Conservation (phyloP, 2,329 filamentous ascomycete genomes). For the Aspergillus niger region DNA sequence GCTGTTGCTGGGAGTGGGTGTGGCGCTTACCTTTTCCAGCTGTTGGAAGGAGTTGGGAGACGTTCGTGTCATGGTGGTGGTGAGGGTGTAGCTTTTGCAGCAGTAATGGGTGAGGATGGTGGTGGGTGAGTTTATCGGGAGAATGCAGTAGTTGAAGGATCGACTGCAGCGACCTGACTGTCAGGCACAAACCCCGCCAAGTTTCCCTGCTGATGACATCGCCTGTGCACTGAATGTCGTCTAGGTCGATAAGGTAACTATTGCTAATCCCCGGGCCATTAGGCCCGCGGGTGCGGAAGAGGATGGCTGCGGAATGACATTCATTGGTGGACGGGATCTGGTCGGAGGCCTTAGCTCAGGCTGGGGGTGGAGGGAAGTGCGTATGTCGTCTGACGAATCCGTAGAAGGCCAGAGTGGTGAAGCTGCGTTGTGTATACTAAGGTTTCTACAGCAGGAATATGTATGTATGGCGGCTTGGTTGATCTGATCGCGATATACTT, state of each 20-base stretch:
- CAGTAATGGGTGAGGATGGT: background rate
- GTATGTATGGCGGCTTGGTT: too few species aligned
- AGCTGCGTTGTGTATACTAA: background rate
- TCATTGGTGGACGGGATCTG: background rate
- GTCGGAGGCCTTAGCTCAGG: background rate
- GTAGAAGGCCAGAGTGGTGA: background rate
- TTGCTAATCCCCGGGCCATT: background rate
- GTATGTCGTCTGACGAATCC: background rate
- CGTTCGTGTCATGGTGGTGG: conserved; percentile 13
- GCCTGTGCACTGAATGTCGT: background rate
- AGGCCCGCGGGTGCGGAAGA: background rate
- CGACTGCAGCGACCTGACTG: background rate
- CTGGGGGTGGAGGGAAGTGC: background rate
- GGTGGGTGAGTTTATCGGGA: background rate
- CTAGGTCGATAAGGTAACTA: background rate
- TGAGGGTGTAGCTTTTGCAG: background rate
- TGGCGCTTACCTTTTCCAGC: conserved; percentile 16
- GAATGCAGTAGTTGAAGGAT: background rate
- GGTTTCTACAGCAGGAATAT: too few species aligned
- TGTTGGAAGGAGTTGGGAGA: conserved; percentile 17
- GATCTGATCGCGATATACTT: too few species aligned
- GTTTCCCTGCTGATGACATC: background rate
- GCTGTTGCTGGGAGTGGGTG: background rate
- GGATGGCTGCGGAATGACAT: background rate
- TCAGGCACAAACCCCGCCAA: conserved; percentile 7